Evolutionary conservation across 2,329 filamentous ascomycete genomes (phyloP).

Genomic region (Raffaelea deltoideospora): DNA sequence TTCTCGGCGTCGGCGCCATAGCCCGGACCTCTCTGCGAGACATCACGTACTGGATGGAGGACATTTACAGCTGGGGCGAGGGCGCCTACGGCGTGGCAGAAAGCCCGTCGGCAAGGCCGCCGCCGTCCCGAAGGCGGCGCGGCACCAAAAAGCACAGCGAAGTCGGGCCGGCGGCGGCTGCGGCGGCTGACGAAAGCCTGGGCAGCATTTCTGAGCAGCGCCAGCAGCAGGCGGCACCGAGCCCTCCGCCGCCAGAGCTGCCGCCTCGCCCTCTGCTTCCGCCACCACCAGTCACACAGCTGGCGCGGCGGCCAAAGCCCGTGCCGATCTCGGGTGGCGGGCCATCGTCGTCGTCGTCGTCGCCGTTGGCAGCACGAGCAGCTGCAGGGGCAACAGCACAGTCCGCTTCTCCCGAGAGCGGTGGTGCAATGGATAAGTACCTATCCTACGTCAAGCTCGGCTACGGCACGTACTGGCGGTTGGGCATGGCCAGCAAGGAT

Average conservation of each 20-base stretch:
- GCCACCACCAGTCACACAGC: constrained; percentile 10
- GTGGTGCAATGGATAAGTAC: constrained; percentile 35
- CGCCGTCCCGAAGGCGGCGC: constrained; percentile 17
- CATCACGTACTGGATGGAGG: constrained; percentile 75
- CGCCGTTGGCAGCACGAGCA: too few relatives aligned
- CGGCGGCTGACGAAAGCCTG: constrained; percentile 15
- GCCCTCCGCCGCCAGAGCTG: background rate
- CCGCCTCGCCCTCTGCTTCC: constrained; percentile 6
- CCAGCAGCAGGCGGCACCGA: background rate
- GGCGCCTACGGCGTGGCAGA: constrained; percentile 74
- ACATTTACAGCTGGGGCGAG: constrained; percentile 70
- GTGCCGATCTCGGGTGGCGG: too few relatives aligned
- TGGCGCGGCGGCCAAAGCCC: constrained; percentile 7
- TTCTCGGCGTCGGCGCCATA: constrained; percentile 64
- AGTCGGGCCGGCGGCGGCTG: background rate
- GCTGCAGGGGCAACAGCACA: too few relatives aligned
- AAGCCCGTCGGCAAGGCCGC: constrained; percentile 54
- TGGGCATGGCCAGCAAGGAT: constrained; percentile 18
- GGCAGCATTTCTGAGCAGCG: constrained; percentile 6
- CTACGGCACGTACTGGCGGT: constrained; percentile 51
- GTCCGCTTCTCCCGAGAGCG: constrained; percentile 12
- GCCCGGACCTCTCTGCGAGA: constrained; percentile 56
- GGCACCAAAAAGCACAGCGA: constrained; percentile 13
- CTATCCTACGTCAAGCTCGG: constrained; percentile 52
- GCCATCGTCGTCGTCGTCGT: too few relatives aligned